Conservation (phyloP, 805 yeast genomes). For the Cyberlindnera euphorbiae region DNA sequence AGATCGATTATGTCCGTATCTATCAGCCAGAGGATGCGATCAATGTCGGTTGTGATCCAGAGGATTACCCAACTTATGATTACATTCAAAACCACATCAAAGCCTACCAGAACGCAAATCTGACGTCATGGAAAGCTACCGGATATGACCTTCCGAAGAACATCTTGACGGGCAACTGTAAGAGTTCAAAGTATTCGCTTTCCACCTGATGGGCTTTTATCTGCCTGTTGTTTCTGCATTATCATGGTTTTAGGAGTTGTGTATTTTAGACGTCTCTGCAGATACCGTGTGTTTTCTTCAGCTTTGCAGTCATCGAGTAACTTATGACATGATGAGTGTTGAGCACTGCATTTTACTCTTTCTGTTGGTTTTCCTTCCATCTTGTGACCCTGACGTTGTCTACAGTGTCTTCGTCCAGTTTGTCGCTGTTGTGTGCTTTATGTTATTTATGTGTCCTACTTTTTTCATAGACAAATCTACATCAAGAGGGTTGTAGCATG, state of each 20-base stretch:
- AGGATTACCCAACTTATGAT: constrained; percentile 76
- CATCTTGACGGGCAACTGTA: constrained; percentile 47
- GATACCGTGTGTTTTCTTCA: too few species aligned
- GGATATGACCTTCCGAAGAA: constrained; percentile 72
- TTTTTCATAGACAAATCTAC: too few species aligned
- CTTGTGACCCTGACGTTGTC: too few species aligned
- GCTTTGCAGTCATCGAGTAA: too few species aligned
- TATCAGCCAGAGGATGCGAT: constrained; percentile 73
- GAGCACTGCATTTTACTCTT: too few species aligned
- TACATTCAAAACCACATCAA: constrained; percentile 67
- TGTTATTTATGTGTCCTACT: too few species aligned
- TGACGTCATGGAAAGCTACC: constrained; percentile 70
- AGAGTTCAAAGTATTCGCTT: constrained; percentile 26
- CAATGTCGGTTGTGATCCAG: constrained; percentile 80
- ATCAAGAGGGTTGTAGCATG: too few species aligned
- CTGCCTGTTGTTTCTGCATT: background rate
- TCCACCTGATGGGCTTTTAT: constrained; percentile 1
- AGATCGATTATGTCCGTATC: constrained; percentile 82
- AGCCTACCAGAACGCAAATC: constrained; percentile 66
- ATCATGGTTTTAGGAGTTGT: background rate
- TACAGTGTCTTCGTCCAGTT: too few species aligned
- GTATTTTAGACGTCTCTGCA: background rate
- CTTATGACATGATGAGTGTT: too few species aligned
- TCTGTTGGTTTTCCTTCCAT: too few species aligned
- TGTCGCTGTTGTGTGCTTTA: background rate